Percentiles rank a stretch among this genome's conserved stretches.
phyloP scores from a whole-genome alignment of 345 rosid species.

The Eucalyptus camaldulensis region DNA sequence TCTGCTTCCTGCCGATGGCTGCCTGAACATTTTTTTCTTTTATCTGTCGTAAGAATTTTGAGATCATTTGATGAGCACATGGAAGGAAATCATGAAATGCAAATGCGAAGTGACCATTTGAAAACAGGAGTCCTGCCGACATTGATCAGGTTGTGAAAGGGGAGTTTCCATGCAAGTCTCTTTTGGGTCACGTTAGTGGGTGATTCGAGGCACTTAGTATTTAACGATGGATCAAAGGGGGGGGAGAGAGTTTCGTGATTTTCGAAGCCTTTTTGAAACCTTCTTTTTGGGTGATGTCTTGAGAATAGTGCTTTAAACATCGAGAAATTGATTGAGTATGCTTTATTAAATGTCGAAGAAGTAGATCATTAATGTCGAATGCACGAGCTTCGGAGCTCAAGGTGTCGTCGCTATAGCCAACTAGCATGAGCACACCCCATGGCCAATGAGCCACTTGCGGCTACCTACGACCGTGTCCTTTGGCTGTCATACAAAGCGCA shows the following conservation, averaged over 20 bases:
- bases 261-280: neutral
- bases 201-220: neutral
- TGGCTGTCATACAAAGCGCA: neutral
- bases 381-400: neutral
- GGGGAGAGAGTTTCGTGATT: neutral
- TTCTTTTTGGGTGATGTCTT: neutral
- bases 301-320: neutral
- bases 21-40: neutral
- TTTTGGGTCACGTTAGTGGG: neutral
- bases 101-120: neutral
- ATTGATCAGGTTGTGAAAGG: neutral
- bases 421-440: neutral
- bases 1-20: neutral
- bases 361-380: neutral
- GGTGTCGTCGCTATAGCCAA: neutral
- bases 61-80: neutral
- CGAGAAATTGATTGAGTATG: neutral
- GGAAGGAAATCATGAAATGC: neutral
- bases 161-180: neutral
- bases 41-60: neutral
- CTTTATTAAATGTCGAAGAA: neutral
- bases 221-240: neutral
- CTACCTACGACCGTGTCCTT: neutral
- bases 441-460: neutral
- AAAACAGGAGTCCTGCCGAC: neutral